Conservation (phyloP, 352 stramenopile genomes). For the Globisporangium barbulae region DNA sequence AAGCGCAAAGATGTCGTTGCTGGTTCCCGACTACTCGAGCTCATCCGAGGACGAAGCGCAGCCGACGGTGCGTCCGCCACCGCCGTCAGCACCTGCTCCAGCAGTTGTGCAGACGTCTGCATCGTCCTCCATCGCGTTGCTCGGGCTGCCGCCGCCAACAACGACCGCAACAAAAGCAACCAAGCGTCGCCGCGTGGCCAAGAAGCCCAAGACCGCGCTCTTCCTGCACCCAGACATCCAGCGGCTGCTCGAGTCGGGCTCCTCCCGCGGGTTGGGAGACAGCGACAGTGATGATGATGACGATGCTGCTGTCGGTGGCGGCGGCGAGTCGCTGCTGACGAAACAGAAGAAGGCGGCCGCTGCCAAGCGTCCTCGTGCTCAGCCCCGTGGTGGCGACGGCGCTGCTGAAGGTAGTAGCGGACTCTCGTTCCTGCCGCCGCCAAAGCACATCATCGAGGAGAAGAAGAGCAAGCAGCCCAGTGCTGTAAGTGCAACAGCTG, state of each 20-base stretch:
- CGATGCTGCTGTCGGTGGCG: not conserved
- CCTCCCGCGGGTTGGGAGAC: conserved; percentile 11
- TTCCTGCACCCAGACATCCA: conserved; percentile 58
- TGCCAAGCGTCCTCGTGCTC: conserved; percentile 27
- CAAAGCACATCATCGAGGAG: conserved; percentile 40
- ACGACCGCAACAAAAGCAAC: conserved; percentile 13
- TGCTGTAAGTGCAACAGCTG: conserved; percentile 4
- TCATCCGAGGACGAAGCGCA: conserved; percentile 46
- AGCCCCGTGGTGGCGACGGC: conserved; percentile 8
- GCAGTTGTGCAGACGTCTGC: not conserved
- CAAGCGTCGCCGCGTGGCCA: conserved; percentile 29
- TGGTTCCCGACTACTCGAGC: conserved; percentile 55
- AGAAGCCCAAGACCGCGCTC: conserved; percentile 48
- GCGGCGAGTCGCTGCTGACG: conserved; percentile 32
- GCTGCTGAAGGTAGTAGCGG: not conserved
- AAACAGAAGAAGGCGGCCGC: conserved; percentile 49
- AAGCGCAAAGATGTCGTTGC: conserved; percentile 35
- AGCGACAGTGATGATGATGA: conserved; percentile 38
- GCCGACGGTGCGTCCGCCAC: not conserved
- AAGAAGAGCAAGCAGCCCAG: not conserved
- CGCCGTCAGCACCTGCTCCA: not conserved
- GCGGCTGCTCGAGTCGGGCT: conserved; percentile 44
- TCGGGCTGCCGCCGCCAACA: not conserved
- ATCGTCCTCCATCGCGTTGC: not conserved
- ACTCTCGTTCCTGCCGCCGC: conserved; percentile 60